Evolutionary conservation across 305 asterid species (phyloP).

Genomic region (Fraxinus greggii): DNA sequence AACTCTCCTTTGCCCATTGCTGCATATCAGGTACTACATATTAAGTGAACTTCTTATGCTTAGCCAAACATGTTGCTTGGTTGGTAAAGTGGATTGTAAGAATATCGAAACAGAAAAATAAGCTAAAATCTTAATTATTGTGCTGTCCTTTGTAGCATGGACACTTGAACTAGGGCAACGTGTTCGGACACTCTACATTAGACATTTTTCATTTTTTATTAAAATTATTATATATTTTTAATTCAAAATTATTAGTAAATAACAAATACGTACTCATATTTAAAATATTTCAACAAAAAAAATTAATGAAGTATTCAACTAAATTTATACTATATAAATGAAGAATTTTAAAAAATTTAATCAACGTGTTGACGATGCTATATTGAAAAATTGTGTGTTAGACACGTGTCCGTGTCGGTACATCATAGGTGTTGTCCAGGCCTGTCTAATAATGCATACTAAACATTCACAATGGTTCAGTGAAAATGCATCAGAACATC

Average conservation of each 20-base stretch:
- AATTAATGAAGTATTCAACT: neutral
- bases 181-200: too few relatives aligned
- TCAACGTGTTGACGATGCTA: too few relatives aligned
- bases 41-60: neutral
- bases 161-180: too few relatives aligned
- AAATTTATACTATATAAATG: neutral
- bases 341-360: too few relatives aligned
- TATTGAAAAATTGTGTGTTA: neutral
- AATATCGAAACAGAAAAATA: neutral
- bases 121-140: neutral
- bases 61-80: neutral
- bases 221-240: too few relatives aligned
- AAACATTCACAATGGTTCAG: neutral
- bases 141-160: neutral
- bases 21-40: conserved; percentile 76
- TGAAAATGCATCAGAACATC: neutral
- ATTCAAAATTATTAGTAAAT: too few relatives aligned
- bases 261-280: neutral
- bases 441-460: neutral
- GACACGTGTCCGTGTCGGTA: neutral
- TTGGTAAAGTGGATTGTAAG: neutral
- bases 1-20: conserved; percentile 90
- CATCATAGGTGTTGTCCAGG: neutral
- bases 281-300: neutral
- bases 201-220: too few relatives aligned